Conservation (phyloP, 139 green algal genomes). For the Penium margaritaceum region DNA sequence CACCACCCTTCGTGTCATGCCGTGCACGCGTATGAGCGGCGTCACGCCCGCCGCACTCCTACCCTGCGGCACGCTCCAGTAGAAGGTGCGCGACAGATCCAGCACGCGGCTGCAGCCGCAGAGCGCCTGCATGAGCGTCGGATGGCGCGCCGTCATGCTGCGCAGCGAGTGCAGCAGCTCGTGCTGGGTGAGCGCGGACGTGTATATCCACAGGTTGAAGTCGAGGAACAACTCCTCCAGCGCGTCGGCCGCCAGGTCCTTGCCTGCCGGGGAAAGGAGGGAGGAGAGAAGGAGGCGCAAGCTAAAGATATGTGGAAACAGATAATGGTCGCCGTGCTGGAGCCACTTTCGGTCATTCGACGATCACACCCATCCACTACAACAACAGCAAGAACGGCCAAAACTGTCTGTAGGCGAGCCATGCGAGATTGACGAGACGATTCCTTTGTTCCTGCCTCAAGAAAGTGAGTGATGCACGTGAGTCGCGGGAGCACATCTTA, state of each 20-base stretch:
- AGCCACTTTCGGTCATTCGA: too few species aligned
- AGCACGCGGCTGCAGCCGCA: constrained; percentile 8
- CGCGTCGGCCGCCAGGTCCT: not conserved
- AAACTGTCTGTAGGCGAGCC: too few species aligned
- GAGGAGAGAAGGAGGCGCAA: not conserved
- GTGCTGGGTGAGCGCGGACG: constrained; percentile 14
- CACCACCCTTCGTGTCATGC: not conserved
- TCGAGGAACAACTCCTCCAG: constrained; percentile 21
- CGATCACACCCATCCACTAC: too few species aligned
- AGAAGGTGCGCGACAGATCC: constrained; percentile 26
- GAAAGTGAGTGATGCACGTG: too few species aligned
- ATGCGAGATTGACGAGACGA: too few species aligned
- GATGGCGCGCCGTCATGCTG: constrained; percentile 7
- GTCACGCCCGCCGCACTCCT: not conserved
- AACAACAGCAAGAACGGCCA: too few species aligned
- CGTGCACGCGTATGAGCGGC: constrained; percentile 2
- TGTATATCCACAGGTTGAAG: constrained; percentile 16
- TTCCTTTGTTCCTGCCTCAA: too few species aligned
- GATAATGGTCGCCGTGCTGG: too few species aligned
- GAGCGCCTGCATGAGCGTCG: not conserved
- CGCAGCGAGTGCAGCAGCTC: constrained; percentile 14
- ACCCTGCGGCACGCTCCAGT: constrained; percentile 29
- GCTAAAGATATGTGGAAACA: not conserved
- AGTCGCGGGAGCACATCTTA: too few species aligned
- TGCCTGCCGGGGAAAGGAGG: not conserved